Conservation (phyloP, 148 eudicot species). For the Arbutus unedo region DNA sequence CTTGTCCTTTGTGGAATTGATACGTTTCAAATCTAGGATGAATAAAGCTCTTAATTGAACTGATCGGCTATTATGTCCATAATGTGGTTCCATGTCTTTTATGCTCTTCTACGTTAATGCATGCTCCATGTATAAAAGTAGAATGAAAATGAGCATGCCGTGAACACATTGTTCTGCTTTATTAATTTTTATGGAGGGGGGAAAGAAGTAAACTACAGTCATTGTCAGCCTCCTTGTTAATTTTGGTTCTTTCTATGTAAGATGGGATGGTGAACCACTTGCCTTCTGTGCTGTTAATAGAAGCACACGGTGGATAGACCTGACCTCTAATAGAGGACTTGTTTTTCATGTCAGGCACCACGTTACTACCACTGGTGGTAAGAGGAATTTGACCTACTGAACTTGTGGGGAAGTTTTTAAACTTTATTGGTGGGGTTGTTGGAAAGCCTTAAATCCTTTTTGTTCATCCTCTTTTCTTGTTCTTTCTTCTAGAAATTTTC, state of each 20-base stretch:
- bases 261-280: background rate
- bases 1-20: background rate
- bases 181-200: background rate
- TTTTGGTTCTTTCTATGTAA: background rate
- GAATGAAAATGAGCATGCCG: background rate
- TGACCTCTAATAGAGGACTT: background rate
- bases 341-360: background rate
- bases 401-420: background rate
- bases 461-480: background rate
- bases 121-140: background rate
- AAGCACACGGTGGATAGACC: background rate
- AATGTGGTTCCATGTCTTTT: background rate
- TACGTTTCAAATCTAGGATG: background rate
- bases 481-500: background rate
- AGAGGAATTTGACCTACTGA: background rate
- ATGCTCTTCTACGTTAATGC: background rate
- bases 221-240: background rate
- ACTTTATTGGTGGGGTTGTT: background rate
- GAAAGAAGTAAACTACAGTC: constrained; percentile 1
- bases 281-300: background rate
- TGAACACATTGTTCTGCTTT: background rate
- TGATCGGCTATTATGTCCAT: background rate
- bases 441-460: background rate
- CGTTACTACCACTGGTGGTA: background rate
- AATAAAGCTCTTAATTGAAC: background rate